Evolutionary conservation across 1,284 basidiomycete genomes (phyloP), one percentile per base, ranked within the genome.

Genomic region (Coriolopsis trogii): DNA sequence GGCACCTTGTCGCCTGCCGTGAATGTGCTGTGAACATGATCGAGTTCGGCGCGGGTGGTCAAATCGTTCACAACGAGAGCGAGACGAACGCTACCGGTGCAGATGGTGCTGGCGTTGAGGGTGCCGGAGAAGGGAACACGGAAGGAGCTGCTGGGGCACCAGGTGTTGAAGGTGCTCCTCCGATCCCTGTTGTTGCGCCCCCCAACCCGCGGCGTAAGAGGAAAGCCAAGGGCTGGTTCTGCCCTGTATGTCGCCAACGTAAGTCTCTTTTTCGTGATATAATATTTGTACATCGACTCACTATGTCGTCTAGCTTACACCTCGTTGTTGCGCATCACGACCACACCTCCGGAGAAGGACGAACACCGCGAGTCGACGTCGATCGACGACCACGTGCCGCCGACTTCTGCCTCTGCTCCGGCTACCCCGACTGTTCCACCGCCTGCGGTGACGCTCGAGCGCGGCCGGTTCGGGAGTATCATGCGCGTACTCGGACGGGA

Each of bases 21-120:
- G 93, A 95, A 40, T 95, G 93, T 62, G 93, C 93, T 0, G 72
- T 95, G 38, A 95, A 95, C 65, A 95, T 95, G 93, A 87, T 95
- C 33, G 93, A 95, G 67, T 95, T 93, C 67, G 93, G 93, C 30
- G 93, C 93, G 0, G 93, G 93, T 2, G 93, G 93, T 4, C 85
- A 78, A 34, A 89, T 95, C 37, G 80, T 77, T 20, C 81, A 92
- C 49, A 67, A 76, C 9, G 78, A 82, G 20, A 59, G 51, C 36
- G 82, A 82, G 23, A 68, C 62, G 13, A 53, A 20, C 26, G 58
- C 53, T 7, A 31, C 63, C 3, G 54, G 43, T 12, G 37, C 54
- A 3, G 63, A 64, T 3, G 48, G 44, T 15, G 46, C 51, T 4
- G 54, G 40, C n/a, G 20, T 50, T 9, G 55, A 56, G 12, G 46